Conservation (phyloP, 305 asterid genomes). For the Solanum hybrid region DNA sequence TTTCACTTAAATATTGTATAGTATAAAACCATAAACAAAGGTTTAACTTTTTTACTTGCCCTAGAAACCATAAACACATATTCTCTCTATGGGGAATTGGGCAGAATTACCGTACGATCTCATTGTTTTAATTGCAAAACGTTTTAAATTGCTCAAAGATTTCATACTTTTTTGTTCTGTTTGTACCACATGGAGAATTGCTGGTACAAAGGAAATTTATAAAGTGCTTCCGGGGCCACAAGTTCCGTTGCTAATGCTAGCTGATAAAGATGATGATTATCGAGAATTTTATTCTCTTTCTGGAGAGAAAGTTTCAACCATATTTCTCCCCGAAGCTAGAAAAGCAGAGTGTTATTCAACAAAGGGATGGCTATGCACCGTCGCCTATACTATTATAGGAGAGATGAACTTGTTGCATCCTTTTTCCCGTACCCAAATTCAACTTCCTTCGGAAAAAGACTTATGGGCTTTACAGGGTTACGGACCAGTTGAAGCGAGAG, state of each 20-base stretch:
- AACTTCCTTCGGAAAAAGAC: neutral
- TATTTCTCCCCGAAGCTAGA: neutral
- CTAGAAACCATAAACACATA: neutral
- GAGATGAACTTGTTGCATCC: constrained; percentile 10
- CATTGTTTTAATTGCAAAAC: neutral
- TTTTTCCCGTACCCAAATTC: neutral
- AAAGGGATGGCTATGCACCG: neutral
- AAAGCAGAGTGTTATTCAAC: neutral
- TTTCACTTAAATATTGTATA: neutral
- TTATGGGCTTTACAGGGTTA: neutral
- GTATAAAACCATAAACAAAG: neutral
- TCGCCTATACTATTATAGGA: neutral
- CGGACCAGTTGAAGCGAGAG: neutral
- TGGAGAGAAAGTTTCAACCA: neutral
- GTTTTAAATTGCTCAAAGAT: neutral
- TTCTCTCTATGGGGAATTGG: neutral
- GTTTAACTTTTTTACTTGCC: neutral
- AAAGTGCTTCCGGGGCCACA: neutral
- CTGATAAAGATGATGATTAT: neutral
- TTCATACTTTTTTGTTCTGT: neutral
- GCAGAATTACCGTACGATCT: neutral
- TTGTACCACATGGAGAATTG: neutral
- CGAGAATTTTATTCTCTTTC: neutral
- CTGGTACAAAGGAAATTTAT: neutral
- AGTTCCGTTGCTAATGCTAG: neutral